Evolutionary conservation across 1,139 yeast genomes (phyloP).

Genomic region (Sugiyamaella xylanicola): DNA sequence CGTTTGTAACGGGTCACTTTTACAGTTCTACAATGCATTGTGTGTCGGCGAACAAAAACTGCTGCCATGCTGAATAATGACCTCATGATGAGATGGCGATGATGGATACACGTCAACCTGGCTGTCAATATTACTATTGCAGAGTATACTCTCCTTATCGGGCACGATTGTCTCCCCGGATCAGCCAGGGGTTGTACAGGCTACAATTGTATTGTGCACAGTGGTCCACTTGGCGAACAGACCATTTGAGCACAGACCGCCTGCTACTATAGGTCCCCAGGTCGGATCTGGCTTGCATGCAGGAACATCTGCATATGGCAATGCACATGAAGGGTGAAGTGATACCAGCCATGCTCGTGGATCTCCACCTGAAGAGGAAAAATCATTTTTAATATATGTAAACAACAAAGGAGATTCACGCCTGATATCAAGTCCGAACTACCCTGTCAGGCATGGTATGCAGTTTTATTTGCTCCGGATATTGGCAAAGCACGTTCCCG

Average conservation of each 20-base stretch:
- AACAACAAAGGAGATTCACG: background rate
- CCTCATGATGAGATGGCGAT: background rate
- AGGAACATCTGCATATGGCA: background rate
- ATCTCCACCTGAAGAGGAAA: background rate
- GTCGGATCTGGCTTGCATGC: background rate
- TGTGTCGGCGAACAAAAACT: background rate
- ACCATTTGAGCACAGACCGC: no score
- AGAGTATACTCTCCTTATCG: background rate
- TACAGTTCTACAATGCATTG: no score
- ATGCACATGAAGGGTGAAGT: constrained; percentile 6
- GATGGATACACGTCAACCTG: background rate
- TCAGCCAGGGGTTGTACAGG: background rate
- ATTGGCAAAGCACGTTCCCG: background rate
- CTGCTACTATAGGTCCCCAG: no score
- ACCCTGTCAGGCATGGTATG: no score
- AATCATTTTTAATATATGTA: background rate
- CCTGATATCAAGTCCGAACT: background rate
- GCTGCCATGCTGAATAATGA: background rate
- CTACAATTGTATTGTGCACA: background rate
- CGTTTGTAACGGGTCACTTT: no score
- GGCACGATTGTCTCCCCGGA: background rate
- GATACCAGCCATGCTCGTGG: constrained; percentile 8
- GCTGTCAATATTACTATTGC: background rate
- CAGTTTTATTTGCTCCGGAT: background rate
- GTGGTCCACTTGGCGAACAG: background rate